Base-by-base conservation (phyloP, 345 rosid species). In the Dovyalis caffra region DNA sequence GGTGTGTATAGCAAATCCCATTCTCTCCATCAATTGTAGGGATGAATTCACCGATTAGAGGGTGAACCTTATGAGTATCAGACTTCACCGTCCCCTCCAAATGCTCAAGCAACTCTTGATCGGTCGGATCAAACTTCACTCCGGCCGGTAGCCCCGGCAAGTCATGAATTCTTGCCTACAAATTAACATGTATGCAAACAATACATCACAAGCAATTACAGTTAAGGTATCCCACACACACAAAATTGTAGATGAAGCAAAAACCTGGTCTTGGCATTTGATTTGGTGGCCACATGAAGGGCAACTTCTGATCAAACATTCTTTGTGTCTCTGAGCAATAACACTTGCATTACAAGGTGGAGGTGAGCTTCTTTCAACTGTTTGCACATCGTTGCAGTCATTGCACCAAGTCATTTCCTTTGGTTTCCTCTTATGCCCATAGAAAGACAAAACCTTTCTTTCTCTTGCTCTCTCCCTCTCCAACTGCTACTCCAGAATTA, bases 1-100 rank as follows among this genome's bases (percentile, higher is more conserved):
- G 99, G 76, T 95, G 99, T 21, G 99, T 95, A 32, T 95, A 95
- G 88, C 98, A 95, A 68, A 95, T 95, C 35, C 99, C 99, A 57
- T 95, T 93, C 83, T 95, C 97, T 83, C 99, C 98, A 63, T 93
- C 91, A 70, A 95, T 91, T 3, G 95, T 86, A 16, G 93, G 96
- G 61, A 95, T 95, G 76, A 95, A 95, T 74, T 93, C 98, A 82
- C 93, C 98, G 1, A 93, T 90, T 6, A 91, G 91, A 75, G 97
- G 99, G 64, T 95, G 99, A 68, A 89, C 91, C 83, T 88, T 89
- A 26, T 86, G 82, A 70, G 83, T 83, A 80, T 95, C 98, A 26
- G 83, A 79, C 77, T 91, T 78, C 61, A 89, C 97, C 86, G 89
- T 95, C 32, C 92, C 99, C 64, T 95, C 99, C 76, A 95, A 85